Base-by-base conservation (phyloP, 2,329 filamentous ascomycete species). In the Amylocarpus encephaloides region DNA sequence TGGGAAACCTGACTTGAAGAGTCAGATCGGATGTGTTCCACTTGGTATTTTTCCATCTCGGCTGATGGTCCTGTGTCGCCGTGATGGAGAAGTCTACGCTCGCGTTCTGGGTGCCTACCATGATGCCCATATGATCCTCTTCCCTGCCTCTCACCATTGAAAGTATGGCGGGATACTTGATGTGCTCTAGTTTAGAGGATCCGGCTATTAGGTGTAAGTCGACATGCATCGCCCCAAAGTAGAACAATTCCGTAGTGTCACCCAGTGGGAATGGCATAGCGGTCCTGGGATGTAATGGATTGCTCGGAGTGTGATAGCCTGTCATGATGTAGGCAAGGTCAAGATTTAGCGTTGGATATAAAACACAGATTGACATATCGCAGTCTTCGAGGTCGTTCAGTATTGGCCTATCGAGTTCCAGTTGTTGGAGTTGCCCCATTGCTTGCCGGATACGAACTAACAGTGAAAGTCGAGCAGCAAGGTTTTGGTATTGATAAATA, bases 31-130 rank as follows among this genome's bases (percentile, higher is more conserved):
- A 80, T n/a, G 82, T 76, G 48, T 83, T 83, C 89, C 89, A 95
- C 33, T 80, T 77, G 5, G 94, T 78, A 63, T 91, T 85, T 10
- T 88, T 80, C 88, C 88, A 95, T 0, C 79, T 82, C 1, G 86
- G 79, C 0, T 85, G 85, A 5, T 73, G 69, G 54, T 78, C 82
- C 59, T 81, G 81, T 60, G 80, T 80, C 11, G 77, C 73, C 58
- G 85, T 83, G 9, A 95, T 80, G 39, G 78, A 73, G 36, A 94
- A 71, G 56, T 88, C 86, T 53, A 94, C 76, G 22, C 85, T 75
- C 12, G 85, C 83, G 58, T 82, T 86, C 66, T 94, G 88, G 65
- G 85, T 93, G 10, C 85, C 82, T 46, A 94, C 75, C 4, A 85
- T 81, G 78, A 40, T 88, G 80, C 36, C 87, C 70, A 48, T 91